A percentile compares a stretch with the other conserved stretches of the same genome.
Conservation (phyloP, 129 eudicot species). For the Tanacetum coccineum region DNA sequence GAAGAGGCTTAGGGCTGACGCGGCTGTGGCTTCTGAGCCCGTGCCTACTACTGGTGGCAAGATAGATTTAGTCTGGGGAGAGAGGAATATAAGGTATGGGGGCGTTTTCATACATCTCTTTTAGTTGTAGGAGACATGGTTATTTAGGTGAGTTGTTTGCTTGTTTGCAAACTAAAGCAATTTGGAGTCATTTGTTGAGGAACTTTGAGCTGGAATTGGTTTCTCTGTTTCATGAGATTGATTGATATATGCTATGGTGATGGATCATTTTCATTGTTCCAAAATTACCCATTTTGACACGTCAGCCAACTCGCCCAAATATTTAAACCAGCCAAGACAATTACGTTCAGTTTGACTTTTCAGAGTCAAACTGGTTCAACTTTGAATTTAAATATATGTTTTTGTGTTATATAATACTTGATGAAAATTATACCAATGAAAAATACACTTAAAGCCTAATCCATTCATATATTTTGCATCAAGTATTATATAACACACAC, state of each 20-base stretch:
- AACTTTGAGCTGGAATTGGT: conserved; percentile 80
- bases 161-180: conserved; percentile 80
- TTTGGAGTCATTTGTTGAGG: conserved; percentile 91
- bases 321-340: background rate
- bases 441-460: no score
- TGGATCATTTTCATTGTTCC: no score
- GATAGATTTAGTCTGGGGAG: conserved; percentile 77
- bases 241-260: conserved; percentile 98
- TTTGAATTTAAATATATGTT: no score
- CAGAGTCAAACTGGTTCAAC: no score
- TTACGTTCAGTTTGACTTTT: no score
- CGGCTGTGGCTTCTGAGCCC: no score
- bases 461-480: no score
- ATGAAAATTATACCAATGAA: no score
- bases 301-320: background rate
- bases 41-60: no score
- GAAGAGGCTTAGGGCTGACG: no score
- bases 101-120: conserved; percentile 81
- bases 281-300: background rate
- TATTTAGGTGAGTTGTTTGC: conserved; percentile 96
- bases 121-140: conserved; percentile 96
- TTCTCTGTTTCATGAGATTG: conserved; percentile 90
- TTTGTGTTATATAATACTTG: no score
- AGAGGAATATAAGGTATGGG: conserved; percentile 88
- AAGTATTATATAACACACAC: no score